Base-by-base conservation (phyloP, 202 grass and related monocot species). In the Schoenoplectus triqueter region DNA sequence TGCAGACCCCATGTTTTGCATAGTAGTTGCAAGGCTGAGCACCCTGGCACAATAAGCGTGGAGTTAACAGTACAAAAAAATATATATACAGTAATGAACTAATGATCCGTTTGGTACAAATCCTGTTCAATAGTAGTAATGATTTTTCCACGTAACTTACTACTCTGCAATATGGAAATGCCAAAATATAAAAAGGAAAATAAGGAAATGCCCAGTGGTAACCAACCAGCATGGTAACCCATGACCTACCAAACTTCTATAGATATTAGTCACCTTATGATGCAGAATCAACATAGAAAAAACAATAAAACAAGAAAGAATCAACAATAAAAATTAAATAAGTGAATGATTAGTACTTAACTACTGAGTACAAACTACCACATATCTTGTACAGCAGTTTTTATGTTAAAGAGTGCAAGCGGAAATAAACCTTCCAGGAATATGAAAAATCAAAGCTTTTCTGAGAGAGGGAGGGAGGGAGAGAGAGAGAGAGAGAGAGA, bases 1-100 rank as follows among this genome's bases (percentile, higher is more conserved):
- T 98, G 88, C 95, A 98, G 74, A 87, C 90, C 83, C 95, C 95
- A 84, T 94, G 94, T 87, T 95, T 92, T 50, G 92, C 86, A 87
- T 91, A 98, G 80, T 98, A 90, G 62, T 92, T 84, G 79, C 89
- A 92, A 86, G 80, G 85, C 71, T 84, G 73, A 87, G 87, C 87
- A 87, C 83, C 84, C 87, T 90, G 86, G n/a, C 11, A 61, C 15
- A 79, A 19, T 45, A 61, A 79, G 59, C 78, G 48, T 81, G 79
- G 44, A 88, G 84, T 88, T 70, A 69, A 81, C 21, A 90, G 7
- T 18, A 41, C 2, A 22, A 57, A 77, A 76, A 44, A 20, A 9
- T 31, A 51, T 51, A 21, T 31, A 31, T 31, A 31, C 31, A 31
- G 31, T 31, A 31, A 31, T 31, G 31, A 31, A 69, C 3, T 75